A percentile compares a stretch with the other conserved stretches of the same genome.
Evolutionary conservation across 1,284 basidiomycete species (phyloP).

Genomic region (Ceraceosorus guamensis): DNA sequence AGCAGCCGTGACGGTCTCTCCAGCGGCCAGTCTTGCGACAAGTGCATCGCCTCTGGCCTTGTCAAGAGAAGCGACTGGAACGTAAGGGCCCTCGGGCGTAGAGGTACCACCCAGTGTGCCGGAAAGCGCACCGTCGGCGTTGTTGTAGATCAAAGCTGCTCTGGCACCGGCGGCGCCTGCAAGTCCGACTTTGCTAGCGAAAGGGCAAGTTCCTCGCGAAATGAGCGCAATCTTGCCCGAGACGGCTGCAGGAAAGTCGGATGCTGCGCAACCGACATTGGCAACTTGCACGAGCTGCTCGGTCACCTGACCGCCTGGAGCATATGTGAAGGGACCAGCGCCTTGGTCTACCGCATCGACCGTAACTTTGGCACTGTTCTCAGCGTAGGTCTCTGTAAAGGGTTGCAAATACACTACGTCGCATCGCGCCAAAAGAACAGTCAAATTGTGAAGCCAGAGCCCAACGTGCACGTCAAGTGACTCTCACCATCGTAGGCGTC

Average conservation of each 20-base stretch:
- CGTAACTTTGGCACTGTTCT: slow-evolving; percentile 12
- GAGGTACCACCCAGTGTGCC: slow-evolving; percentile 14
- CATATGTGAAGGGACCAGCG: slow-evolving; percentile 15
- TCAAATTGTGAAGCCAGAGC: not conserved
- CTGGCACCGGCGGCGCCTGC: slow-evolving; percentile 16
- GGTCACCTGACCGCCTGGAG: slow-evolving; percentile 16
- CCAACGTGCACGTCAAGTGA: not conserved
- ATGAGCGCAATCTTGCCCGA: slow-evolving; percentile 18
- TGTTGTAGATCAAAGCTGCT: slow-evolving; percentile 18
- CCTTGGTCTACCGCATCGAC: slow-evolving; percentile 9
- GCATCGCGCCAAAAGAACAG: no score
- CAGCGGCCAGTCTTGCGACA: slow-evolving; percentile 10
- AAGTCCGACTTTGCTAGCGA: slow-evolving; percentile 14
- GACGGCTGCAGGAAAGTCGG: slow-evolving; percentile 13
- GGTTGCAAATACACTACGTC: slow-evolving; percentile 17
- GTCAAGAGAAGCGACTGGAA: slow-evolving; percentile 14
- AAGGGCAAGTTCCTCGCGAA: slow-evolving; percentile 14
- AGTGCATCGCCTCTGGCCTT: slow-evolving; percentile 10
- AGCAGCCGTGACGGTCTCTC: slow-evolving; percentile 15
- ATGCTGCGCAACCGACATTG: slow-evolving; percentile 16
- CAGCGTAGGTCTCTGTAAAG: slow-evolving; percentile 19
- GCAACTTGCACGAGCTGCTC: slow-evolving; percentile 12
- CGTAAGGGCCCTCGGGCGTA: slow-evolving; percentile 16
- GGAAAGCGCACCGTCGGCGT: slow-evolving; percentile 11
- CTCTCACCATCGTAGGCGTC: slow-evolving; percentile 11